Evolutionary conservation across 2,329 filamentous ascomycete species (phyloP).

Genomic region (Neurospora crassa): DNA sequence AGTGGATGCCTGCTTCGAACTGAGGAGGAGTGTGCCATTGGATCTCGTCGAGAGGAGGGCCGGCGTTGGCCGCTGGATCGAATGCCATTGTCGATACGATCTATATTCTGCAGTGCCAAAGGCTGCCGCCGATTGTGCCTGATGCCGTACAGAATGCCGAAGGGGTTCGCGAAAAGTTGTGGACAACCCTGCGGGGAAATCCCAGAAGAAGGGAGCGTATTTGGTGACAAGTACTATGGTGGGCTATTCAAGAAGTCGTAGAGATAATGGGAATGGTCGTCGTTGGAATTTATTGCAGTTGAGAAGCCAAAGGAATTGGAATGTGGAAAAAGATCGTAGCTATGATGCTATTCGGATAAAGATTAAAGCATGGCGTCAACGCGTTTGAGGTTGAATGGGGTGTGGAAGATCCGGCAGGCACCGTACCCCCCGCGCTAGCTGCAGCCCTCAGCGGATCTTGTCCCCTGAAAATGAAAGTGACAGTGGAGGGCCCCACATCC

Average conservation of each 20-base stretch:
- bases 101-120: too few species aligned
- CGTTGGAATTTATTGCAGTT: not conserved
- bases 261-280: not conserved
- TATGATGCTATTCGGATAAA: not conserved
- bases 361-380: not conserved
- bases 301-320: not conserved
- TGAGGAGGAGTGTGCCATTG: constrained; percentile 48
- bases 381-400: not conserved
- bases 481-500: not conserved
- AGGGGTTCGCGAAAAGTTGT: not conserved
- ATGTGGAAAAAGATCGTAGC: not conserved
- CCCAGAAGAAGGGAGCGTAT: not conserved
- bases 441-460: not conserved
- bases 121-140: not conserved
- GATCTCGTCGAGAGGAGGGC: constrained; percentile 54
- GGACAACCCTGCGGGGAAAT: not conserved
- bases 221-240: not conserved
- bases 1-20: constrained; percentile 40
- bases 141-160: not conserved
- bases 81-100: constrained; percentile 2
- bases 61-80: constrained; percentile 35
- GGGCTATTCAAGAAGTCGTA: not conserved
- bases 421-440: not conserved
- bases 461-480: not conserved
- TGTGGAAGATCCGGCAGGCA: not conserved